phyloP scores from a whole-genome alignment of 2,329 filamentous ascomycete genomes.

The Ophiosphaerella herpotricha region DNA sequence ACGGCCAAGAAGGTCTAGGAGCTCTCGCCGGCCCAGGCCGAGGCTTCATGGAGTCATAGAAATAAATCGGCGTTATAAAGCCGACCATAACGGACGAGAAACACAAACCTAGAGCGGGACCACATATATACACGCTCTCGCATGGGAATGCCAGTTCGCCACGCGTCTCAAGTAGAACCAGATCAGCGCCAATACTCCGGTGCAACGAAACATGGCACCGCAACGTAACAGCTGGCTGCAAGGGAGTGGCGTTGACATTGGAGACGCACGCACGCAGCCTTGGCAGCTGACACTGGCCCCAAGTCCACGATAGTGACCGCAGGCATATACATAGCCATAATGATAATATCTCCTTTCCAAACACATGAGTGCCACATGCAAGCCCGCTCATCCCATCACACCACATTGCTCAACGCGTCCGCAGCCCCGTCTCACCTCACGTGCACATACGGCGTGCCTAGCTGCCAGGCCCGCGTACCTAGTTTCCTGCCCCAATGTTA shows the following conservation, averaged over 20 bases:
- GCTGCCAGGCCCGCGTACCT: too few species aligned
- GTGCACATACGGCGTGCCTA: too few species aligned
- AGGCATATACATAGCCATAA: not conserved
- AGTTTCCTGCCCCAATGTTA: too few species aligned
- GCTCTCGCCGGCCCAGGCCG: conserved; percentile 16
- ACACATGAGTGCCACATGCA: too few species aligned
- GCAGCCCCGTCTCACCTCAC: too few species aligned
- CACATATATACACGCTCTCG: too few species aligned
- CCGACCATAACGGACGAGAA: not conserved
- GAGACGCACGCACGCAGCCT: not conserved
- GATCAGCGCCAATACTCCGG: too few species aligned
- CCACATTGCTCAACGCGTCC: too few species aligned
- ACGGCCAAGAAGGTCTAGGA: conserved; percentile 5
- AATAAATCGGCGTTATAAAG: not conserved
- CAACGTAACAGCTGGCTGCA: not conserved
- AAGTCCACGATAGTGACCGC: not conserved
- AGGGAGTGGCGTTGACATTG: not conserved
- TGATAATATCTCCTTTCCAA: not conserved
- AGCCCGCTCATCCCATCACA: too few species aligned
- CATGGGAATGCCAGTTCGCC: not conserved
- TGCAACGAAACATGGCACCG: not conserved
- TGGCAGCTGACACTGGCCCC: not conserved
- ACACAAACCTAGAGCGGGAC: too few species aligned
- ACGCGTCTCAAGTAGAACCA: not conserved
- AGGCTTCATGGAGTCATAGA: conserved; percentile 29